These are phyloP conservation scores for Clonostachys byssicola DNA, from an alignment of 2,329 filamentous ascomycete species.

Conservation along the genomic window DNA sequence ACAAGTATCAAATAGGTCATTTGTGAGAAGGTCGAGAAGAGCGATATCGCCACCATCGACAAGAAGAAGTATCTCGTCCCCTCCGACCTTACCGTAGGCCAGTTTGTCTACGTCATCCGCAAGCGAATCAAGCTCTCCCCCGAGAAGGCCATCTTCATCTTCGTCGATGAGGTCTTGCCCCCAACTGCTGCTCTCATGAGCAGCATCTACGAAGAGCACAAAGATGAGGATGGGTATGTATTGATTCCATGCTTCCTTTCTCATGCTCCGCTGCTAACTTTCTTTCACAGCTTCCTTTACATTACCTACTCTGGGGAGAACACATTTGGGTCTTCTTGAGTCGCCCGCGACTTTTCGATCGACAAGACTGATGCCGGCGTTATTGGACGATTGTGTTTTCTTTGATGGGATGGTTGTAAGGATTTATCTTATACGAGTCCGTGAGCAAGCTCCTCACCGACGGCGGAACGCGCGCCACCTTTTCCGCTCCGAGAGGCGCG, in stretches of 20 bases:
- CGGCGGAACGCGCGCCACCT: too few species aligned
- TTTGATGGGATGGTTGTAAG: neutral
- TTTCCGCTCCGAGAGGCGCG: too few species aligned
- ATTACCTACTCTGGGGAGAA: constrained; percentile 99
- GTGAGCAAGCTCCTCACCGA: neutral
- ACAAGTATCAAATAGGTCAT: constrained; percentile 68
- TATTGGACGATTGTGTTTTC: neutral
- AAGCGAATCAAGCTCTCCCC: constrained; percentile 99
- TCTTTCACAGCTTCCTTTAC: constrained; percentile 74
- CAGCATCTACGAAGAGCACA: constrained; percentile 99
- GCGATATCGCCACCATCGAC: constrained; percentile 98
- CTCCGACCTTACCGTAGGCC: constrained; percentile 94
- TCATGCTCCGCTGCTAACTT: neutral
- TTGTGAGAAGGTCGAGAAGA: constrained; percentile 99
- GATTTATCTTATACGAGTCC: neutral
- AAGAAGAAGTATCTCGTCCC: constrained; percentile 99
- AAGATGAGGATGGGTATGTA: constrained; percentile 68
- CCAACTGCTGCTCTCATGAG: constrained; percentile 98
- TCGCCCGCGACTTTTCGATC: too few species aligned
- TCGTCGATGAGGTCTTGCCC: constrained; percentile 96
- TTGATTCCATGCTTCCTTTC: neutral
- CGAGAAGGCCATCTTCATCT: constrained; percentile 99
- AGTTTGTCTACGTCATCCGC: constrained; percentile 99
- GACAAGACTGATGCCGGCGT: neutral
- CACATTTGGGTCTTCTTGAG: constrained; percentile 66